These are phyloP conservation scores for Penicillium daleae DNA, from an alignment of 495 filamentous ascomycete species.

Conservation along the genomic window DNA sequence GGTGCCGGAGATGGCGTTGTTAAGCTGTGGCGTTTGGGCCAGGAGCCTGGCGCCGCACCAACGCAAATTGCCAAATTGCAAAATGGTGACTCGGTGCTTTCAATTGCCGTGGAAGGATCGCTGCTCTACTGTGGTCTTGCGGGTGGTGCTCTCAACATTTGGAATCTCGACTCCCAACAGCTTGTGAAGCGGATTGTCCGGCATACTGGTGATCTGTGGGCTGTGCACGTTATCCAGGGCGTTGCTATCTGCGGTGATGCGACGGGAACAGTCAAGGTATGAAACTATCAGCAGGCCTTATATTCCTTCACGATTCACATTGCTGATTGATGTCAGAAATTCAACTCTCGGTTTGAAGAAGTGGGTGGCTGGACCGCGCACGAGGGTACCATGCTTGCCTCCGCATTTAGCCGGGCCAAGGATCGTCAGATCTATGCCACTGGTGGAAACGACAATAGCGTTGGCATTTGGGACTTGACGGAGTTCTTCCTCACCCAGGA, in stretches of 20 bases:
- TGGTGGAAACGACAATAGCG: conserved; percentile 89
- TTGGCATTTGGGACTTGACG: conserved; percentile 85
- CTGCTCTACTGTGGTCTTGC: conserved; percentile 89
- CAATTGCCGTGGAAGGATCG: conserved; percentile 80
- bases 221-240: conserved; percentile 79
- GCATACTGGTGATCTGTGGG: conserved; percentile 82
- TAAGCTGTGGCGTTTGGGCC: conserved; percentile 80
- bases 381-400: conserved; percentile 84
- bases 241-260: conserved; percentile 83
- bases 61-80: conserved; percentile 68
- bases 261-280: conserved; percentile 79
- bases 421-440: conserved; percentile 81
- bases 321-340: conserved; percentile 56
- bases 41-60: conserved; percentile 50
- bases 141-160: conserved; percentile 91
- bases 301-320: background rate
- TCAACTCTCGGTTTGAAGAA: conserved; percentile 87
- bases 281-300: background rate
- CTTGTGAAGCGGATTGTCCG: conserved; percentile 80
- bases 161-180: conserved; percentile 95
- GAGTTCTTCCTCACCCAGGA: conserved; percentile 51
- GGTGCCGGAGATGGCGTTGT: conserved; percentile 93
- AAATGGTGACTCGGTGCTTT: conserved; percentile 82
- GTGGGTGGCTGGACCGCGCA: conserved; percentile 84
- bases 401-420: conserved; percentile 68